phyloP scores from a whole-genome alignment of 2,329 filamentous ascomycete genomes.

The Sordariomycetes sp. region DNA sequence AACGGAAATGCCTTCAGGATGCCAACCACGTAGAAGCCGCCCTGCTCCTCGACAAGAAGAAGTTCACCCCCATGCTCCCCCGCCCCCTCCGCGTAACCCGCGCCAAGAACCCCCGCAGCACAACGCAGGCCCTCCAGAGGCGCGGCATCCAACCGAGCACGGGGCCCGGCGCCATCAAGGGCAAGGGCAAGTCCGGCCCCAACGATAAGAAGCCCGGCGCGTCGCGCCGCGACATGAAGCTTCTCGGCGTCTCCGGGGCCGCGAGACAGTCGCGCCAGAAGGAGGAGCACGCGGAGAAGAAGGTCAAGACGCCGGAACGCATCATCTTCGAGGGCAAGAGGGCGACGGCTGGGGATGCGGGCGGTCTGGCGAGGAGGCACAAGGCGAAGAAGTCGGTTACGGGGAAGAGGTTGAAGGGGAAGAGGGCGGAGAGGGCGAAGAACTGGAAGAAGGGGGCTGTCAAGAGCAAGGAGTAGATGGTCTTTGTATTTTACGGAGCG shows the following conservation, averaged over 20 bases:
- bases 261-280: constrained; percentile 26
- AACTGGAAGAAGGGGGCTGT: constrained; percentile 29
- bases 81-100: constrained; percentile 74
- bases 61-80: constrained; percentile 88
- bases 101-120: constrained; percentile 62
- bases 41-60: constrained; percentile 77
- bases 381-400: constrained; percentile 26
- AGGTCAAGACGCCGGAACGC: constrained; percentile 47
- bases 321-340: constrained; percentile 75
- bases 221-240: constrained; percentile 59
- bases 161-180: constrained; percentile 14
- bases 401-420: constrained; percentile 23
- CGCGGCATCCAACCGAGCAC: constrained; percentile 22
- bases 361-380: constrained; percentile 43
- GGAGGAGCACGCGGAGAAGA: constrained; percentile 12
- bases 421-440: constrained; percentile 23
- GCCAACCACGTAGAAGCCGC: constrained; percentile 84
- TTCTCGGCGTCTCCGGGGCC: constrained; percentile 59
- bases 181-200: constrained; percentile 49
- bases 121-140: constrained; percentile 35
- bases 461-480: neutral
- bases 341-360: constrained; percentile 51
- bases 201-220: too few species aligned
- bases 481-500: neutral
- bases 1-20: constrained; percentile 35